phyloP scores from a whole-genome alignment of 164 flowering plant species.

The Tetracentron sinense region DNA sequence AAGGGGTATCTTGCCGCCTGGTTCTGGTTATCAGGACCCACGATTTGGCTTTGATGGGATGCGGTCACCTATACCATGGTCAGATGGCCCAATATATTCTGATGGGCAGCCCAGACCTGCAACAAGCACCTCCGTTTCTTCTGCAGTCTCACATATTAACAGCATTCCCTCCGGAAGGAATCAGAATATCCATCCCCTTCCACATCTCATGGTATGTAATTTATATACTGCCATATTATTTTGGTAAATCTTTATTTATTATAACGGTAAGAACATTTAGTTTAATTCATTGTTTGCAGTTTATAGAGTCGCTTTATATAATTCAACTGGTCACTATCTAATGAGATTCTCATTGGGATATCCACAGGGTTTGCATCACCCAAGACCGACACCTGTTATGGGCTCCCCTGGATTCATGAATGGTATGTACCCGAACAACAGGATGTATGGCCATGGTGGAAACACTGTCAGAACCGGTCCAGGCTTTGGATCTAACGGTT shows the following conservation, averaged over 20 bases:
- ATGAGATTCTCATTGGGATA: not conserved
- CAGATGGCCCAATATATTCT: conserved; percentile 39
- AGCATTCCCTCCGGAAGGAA: conserved; percentile 29
- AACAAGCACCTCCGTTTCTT: conserved; percentile 13
- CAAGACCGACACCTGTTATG: too few species aligned
- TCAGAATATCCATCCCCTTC: too few species aligned
- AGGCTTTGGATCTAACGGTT: too few species aligned
- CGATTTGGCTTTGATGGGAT: conserved; percentile 46
- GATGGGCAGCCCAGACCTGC: conserved; percentile 21
- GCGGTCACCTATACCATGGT: conserved; percentile 39
- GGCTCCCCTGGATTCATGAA: too few species aligned
- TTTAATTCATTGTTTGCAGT: not conserved
- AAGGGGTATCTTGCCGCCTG: conserved; percentile 37
- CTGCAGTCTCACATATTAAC: conserved; percentile 33
- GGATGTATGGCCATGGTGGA: too few species aligned
- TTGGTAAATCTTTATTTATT: not conserved
- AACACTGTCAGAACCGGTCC: conserved; percentile 18
- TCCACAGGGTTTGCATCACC: conserved; percentile 24
- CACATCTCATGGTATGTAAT: conserved; percentile 13
- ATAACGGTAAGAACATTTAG: too few species aligned
- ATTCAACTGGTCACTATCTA: too few species aligned
- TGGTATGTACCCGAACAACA: conserved; percentile 37
- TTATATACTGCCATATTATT: conserved; percentile 9
- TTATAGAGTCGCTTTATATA: not conserved
- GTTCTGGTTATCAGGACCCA: conserved; percentile 55